Percentiles rank a stretch among this genome's conserved stretches.
Evolutionary conservation across 305 asterid species (phyloP).

Genomic region (Solanum hybrid): DNA sequence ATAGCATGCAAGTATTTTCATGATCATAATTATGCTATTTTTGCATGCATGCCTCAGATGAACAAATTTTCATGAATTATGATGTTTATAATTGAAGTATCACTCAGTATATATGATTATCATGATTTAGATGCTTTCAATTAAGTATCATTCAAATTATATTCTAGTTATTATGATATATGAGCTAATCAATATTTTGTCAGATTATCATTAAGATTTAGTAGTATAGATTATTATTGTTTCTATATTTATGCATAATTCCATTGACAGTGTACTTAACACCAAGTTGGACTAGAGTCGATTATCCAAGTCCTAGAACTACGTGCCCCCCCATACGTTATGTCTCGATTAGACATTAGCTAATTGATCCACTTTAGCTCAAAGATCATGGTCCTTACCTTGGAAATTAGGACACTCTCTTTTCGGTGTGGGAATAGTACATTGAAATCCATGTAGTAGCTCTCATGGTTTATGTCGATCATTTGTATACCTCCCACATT

Average conservation of each 20-base stretch:
- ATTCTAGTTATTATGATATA: neutral
- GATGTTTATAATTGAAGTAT: neutral
- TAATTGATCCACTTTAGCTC: neutral
- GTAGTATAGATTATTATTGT: neutral
- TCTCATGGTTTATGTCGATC: neutral
- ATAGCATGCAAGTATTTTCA: neutral
- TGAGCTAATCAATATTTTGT: neutral
- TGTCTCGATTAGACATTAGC: neutral
- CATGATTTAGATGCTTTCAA: neutral
- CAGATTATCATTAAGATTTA: neutral
- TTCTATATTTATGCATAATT: neutral
- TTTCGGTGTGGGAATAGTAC: neutral
- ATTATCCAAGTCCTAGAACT: neutral
- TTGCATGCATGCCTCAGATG: neutral
- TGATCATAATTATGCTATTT: neutral
- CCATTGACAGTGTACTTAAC: neutral
- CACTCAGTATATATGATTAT: neutral
- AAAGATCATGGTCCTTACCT: neutral
- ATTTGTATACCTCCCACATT: neutral
- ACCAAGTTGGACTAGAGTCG: too few relatives aligned
- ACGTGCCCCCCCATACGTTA: too few relatives aligned
- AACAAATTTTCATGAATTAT: too few relatives aligned
- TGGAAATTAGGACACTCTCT: neutral
- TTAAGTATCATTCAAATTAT: neutral
- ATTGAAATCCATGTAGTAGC: neutral